Conservation (phyloP, 371 early-diverging fungal genomes). For the Blakeslea trispora region DNA sequence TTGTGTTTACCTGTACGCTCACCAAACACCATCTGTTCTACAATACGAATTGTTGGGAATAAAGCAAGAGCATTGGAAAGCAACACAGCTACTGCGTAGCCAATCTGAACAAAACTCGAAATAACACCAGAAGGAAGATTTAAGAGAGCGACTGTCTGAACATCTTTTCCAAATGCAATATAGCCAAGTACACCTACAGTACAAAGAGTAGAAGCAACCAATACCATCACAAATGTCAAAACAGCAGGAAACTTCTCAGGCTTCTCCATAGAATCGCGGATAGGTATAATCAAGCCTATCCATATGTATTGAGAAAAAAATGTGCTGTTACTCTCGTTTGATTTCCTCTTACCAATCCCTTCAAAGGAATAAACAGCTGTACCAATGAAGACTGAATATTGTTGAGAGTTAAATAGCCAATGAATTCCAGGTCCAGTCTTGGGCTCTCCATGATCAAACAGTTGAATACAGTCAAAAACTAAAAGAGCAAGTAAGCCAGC, state of each 20-base stretch:
- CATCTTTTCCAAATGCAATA: slow-evolving; percentile 81
- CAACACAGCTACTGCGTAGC: slow-evolving; percentile 88
- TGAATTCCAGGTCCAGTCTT: slow-evolving; percentile 39
- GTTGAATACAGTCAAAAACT: slow-evolving; percentile 34
- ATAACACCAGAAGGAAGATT: slow-evolving; percentile 72
- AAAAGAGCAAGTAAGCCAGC: slow-evolving; percentile 62
- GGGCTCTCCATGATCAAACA: slow-evolving; percentile 28
- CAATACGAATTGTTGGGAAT: slow-evolving; percentile 88
- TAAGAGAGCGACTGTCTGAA: slow-evolving; percentile 80
- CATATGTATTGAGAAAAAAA: not conserved
- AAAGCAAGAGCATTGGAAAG: slow-evolving; percentile 84
- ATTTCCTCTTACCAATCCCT: slow-evolving; percentile 59
- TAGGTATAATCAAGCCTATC: slow-evolving; percentile 85
- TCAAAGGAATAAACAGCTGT: slow-evolving; percentile 95
- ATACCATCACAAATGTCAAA: slow-evolving; percentile 67
- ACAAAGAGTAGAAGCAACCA: slow-evolving; percentile 73
- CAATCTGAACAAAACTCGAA: slow-evolving; percentile 66
- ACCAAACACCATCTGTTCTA: slow-evolving; percentile 72
- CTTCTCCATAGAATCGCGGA: slow-evolving; percentile 83
- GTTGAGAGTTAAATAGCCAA: slow-evolving; percentile 48
- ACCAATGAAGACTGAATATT: slow-evolving; percentile 85
- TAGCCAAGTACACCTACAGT: slow-evolving; percentile 82
- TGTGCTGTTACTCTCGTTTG: not conserved
- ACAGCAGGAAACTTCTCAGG: slow-evolving; percentile 80
- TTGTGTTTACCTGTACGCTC: slow-evolving; percentile 45